phyloP scores from a whole-genome alignment of 2,329 filamentous ascomycete species.

The Xylaria sp. region DNA sequence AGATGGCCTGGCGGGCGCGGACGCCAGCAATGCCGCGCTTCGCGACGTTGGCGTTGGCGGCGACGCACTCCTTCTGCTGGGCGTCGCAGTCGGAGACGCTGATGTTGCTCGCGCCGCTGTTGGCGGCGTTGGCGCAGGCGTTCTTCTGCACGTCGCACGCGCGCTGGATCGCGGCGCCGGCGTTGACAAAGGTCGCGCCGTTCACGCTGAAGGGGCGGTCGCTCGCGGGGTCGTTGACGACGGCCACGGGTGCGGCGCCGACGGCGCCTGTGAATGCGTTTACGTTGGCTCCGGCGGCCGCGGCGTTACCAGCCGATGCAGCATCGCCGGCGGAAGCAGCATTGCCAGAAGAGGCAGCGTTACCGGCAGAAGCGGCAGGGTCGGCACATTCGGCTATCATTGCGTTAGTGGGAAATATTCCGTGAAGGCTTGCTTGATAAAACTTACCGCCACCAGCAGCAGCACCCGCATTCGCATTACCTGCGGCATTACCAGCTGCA shows the following conservation, averaged over 20 bases:
- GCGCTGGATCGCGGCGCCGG: constrained; percentile 58
- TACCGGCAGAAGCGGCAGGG: constrained; percentile 8
- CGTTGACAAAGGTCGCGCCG: constrained; percentile 64
- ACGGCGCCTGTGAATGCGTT: constrained; percentile 60
- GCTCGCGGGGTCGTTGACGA: constrained; percentile 52
- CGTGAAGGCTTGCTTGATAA: neutral
- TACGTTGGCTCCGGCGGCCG: constrained; percentile 52
- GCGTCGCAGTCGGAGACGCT: constrained; percentile 56
- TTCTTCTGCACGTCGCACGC: constrained; percentile 64
- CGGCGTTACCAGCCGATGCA: constrained; percentile 26
- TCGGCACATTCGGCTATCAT: neutral
- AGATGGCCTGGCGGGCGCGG: constrained; percentile 9
- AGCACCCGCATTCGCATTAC: constrained; percentile 4
- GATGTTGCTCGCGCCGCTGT: constrained; percentile 54
- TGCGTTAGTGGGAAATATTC: neutral
- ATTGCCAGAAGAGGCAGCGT: constrained; percentile 14
- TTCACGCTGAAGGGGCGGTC: constrained; percentile 63
- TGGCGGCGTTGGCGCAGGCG: constrained; percentile 60
- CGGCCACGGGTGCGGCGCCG: constrained; percentile 55
- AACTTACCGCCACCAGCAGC: constrained; percentile 21
- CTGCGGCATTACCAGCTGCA: no score
- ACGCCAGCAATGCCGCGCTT: constrained; percentile 31
- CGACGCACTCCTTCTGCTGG: constrained; percentile 55
- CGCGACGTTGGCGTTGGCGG: constrained; percentile 35
- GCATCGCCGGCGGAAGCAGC: constrained; percentile 18